phyloP scores from a whole-genome alignment of 108 stramenopile species.

The Cyclotella kingstonii region DNA sequence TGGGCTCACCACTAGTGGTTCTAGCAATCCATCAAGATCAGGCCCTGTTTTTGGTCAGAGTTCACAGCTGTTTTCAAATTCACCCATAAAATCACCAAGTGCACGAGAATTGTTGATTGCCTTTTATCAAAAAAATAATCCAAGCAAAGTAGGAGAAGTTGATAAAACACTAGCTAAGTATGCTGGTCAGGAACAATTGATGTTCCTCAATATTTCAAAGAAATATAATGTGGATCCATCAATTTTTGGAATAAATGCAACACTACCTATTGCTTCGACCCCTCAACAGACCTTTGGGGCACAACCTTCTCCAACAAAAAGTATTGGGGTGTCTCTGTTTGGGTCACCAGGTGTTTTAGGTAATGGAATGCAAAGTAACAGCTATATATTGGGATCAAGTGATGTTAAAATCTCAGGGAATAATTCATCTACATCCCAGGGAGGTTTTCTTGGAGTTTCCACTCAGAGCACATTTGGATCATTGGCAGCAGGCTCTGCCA shows the following conservation, averaged over 20 bases:
- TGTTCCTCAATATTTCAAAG: conserved; percentile 82
- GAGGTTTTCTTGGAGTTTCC: conserved; percentile 2
- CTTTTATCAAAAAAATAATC: conserved; percentile 81
- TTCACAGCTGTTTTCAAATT: neutral
- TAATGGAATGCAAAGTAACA: conserved; percentile 23
- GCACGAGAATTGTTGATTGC: conserved; percentile 64
- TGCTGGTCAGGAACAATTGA: conserved; percentile 71
- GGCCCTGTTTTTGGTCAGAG: neutral
- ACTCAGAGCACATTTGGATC: conserved; percentile 25
- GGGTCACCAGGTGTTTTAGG: conserved; percentile 50
- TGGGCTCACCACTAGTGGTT: too few species aligned
- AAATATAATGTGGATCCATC: conserved; percentile 82
- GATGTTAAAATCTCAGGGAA: conserved; percentile 36
- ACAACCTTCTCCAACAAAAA: conserved; percentile 9
- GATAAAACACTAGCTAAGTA: conserved; percentile 82
- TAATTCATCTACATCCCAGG: neutral
- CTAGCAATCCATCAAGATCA: neutral
- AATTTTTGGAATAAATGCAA: conserved; percentile 56
- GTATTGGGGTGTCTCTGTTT: conserved; percentile 31
- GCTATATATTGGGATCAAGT: conserved; percentile 34
- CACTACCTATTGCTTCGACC: conserved; percentile 23
- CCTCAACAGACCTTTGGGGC: conserved; percentile 27
- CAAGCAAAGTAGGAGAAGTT: conserved; percentile 70
- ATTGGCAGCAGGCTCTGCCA: conserved; percentile 10
- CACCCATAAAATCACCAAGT: conserved; percentile 37